These are phyloP conservation scores for Globisporangium nagaii DNA, from an alignment of 352 stramenopile genomes.

Conservation along the genomic window DNA sequence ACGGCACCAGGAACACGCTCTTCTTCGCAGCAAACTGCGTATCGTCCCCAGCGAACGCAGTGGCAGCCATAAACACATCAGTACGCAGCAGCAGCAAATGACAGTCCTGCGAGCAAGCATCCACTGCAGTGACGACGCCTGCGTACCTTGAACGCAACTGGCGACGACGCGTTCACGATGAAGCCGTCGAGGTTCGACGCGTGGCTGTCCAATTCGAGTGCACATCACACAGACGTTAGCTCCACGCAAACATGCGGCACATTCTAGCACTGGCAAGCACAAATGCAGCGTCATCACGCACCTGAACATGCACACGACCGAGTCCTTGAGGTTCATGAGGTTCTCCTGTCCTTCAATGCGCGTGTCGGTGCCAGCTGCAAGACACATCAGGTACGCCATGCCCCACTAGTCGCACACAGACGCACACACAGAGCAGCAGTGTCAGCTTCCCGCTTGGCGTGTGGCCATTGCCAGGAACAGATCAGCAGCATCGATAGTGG, in stretches of 20 bases:
- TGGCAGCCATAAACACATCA: neutral
- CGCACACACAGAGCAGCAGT: neutral
- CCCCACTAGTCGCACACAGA: slow-evolving; percentile 10
- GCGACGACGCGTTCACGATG: slow-evolving; percentile 72
- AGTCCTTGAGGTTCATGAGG: slow-evolving; percentile 45
- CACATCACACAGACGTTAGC: neutral
- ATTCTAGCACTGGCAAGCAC: too few species aligned
- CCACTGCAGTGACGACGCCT: too few species aligned
- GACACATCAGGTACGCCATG: slow-evolving; percentile 35
- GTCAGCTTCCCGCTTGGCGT: neutral
- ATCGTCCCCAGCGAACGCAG: too few species aligned
- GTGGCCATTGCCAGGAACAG: neutral
- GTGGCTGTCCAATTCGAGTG: slow-evolving; percentile 28
- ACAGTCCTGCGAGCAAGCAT: neutral
- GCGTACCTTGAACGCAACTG: slow-evolving; percentile 57
- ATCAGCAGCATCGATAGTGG: neutral
- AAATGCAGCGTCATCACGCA: slow-evolving; percentile 10
- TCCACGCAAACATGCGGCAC: neutral
- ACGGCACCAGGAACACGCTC: slow-evolving; percentile 75
- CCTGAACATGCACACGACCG: slow-evolving; percentile 83
- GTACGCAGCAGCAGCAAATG: neutral
- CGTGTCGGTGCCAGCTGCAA: slow-evolving; percentile 43
- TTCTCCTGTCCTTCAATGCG: slow-evolving; percentile 48
- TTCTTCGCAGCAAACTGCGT: slow-evolving; percentile 80
- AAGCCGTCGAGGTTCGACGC: slow-evolving; percentile 82